Conservation (phyloP, 2,329 filamentous ascomycete genomes). For the Teratosphaeria gauchensis region DNA sequence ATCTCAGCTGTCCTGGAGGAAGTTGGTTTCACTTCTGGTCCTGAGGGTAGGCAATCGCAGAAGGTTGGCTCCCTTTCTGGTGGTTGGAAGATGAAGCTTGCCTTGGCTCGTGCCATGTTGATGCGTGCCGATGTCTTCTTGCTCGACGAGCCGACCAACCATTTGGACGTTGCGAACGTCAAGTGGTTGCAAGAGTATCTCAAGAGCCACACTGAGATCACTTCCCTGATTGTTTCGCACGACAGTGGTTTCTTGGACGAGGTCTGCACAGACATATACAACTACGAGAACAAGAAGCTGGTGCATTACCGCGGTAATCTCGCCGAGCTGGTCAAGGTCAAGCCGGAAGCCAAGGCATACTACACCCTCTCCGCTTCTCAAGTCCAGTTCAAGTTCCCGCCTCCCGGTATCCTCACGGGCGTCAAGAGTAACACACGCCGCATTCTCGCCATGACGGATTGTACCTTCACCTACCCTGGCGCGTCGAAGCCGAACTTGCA, state of each 20-base stretch:
- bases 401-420: constrained; percentile 84
- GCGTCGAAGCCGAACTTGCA: constrained; percentile 75
- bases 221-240: constrained; percentile 95
- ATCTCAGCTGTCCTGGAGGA: constrained; percentile 78
- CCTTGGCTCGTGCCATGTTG: constrained; percentile 90
- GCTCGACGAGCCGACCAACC: constrained; percentile 97
- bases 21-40: constrained; percentile 86
- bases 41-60: constrained; percentile 78
- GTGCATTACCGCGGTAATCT: constrained; percentile 76
- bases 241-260: constrained; percentile 96
- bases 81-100: constrained; percentile 99
- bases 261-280: constrained; percentile 97
- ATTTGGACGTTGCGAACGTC: constrained; percentile 92
- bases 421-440: constrained; percentile 91
- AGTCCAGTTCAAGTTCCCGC: constrained; percentile 96
- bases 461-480: constrained; percentile 88
- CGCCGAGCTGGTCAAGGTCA: constrained; percentile 72
- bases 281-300: constrained; percentile 97
- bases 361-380: constrained; percentile 85
- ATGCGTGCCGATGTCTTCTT: constrained; percentile 93
- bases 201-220: constrained; percentile 92
- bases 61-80: constrained; percentile 91
- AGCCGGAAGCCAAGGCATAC: constrained; percentile 94
- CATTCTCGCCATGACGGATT: constrained; percentile 90
- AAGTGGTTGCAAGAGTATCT: constrained; percentile 94